Conservation (phyloP, 1,139 yeast species). For the Protomyces inouyei region DNA sequence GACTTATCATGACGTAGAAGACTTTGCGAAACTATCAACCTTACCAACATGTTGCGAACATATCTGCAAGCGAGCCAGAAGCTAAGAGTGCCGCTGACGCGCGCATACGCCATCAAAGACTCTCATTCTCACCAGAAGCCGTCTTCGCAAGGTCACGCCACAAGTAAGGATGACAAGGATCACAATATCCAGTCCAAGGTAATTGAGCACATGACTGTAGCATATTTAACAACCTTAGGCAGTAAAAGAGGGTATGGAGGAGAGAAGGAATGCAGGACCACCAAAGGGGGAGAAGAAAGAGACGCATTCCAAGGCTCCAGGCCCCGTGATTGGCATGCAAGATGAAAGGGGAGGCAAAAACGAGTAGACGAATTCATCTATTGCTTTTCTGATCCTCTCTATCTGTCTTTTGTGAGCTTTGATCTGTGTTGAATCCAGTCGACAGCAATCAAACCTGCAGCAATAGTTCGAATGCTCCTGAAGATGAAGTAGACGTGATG, state of each 20-base stretch:
- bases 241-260: not conserved
- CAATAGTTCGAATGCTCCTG: constrained; percentile 6
- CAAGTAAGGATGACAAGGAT: constrained; percentile 6
- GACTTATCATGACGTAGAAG: too few relatives aligned
- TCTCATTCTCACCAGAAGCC: constrained; percentile 8
- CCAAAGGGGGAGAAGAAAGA: not conserved
- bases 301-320: not conserved
- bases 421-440: constrained; percentile 5
- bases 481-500: constrained; percentile 1
- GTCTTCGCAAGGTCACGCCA: constrained; percentile 17
- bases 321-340: constrained; percentile 22
- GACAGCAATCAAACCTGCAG: not conserved
- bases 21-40: too few relatives aligned
- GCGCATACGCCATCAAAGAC: constrained; percentile 10
- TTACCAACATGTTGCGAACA: not conserved
- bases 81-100: not conserved
- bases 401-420: not conserved
- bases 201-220: not conserved
- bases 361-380: not conserved
- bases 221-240: not conserved
- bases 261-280: constrained; percentile 4
- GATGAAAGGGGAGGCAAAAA: constrained; percentile 17
- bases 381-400: not conserved
- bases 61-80: not conserved
- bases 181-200: constrained; percentile 14